These are phyloP conservation scores for Cucurbita argyrosperma DNA, from an alignment of 306 rosid species.

Conservation along the genomic window DNA sequence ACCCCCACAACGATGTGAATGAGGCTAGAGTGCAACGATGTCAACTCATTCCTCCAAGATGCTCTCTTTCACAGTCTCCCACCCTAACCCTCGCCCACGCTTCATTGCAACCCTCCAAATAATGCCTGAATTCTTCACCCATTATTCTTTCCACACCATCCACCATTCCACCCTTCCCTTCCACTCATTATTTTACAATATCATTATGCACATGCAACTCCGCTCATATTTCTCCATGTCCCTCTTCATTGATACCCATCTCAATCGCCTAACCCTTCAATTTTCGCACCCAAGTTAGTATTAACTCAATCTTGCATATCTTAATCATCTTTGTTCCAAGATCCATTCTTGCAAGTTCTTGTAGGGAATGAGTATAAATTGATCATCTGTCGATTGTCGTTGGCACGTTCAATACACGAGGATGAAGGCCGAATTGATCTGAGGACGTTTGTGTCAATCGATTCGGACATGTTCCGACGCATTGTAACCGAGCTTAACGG, in stretches of 20 bases:
- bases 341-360: too few relatives aligned
- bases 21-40: neutral
- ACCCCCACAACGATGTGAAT: neutral
- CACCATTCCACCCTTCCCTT: neutral
- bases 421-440: neutral
- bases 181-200: neutral
- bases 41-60: neutral
- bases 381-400: neutral
- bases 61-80: neutral
- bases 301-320: too few relatives aligned
- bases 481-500: neutral
- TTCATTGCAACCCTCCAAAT: neutral
- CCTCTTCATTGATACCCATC: neutral
- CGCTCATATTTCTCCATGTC: neutral
- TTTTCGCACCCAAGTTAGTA: neutral
- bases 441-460: neutral
- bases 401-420: too few relatives aligned
- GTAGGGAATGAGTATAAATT: neutral
- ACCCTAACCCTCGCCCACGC: neutral
- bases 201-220: neutral
- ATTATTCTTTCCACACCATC: neutral
- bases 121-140: neutral
- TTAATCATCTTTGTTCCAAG: too few relatives aligned
- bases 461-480: too few relatives aligned
- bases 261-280: neutral